phyloP scores from a whole-genome alignment of 768 basidiomycete genomes.

The Leucocoprinus sp. region DNA sequence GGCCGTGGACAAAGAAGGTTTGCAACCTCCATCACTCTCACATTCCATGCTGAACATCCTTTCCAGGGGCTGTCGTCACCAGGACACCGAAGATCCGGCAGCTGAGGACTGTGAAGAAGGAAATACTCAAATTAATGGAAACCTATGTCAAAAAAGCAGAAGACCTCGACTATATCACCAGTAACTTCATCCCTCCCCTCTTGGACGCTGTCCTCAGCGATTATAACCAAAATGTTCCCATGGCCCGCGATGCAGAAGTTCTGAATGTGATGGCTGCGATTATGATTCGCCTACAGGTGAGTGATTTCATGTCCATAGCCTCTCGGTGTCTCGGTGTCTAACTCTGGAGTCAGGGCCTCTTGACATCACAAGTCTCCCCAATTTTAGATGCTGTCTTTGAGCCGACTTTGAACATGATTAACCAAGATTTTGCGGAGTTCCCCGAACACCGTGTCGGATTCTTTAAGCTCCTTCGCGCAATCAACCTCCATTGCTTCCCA shows the following conservation, averaged over 20 bases:
- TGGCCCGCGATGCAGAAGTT: slow-evolving; percentile 93
- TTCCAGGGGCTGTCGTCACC: slow-evolving; percentile 77
- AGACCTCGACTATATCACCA: slow-evolving; percentile 88
- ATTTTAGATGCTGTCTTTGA: slow-evolving; percentile 97
- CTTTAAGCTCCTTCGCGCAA: slow-evolving; percentile 90
- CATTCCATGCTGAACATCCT: slow-evolving; percentile 8
- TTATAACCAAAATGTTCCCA: slow-evolving; percentile 89
- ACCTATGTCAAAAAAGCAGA: slow-evolving; percentile 97
- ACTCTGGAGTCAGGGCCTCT: slow-evolving; percentile 46
- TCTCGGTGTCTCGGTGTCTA: slow-evolving; percentile 5
- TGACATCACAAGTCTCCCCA: slow-evolving; percentile 91
- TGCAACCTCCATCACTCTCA: slow-evolving; percentile 11
- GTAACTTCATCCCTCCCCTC: slow-evolving; percentile 87
- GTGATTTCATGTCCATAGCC: slow-evolving; percentile 21
- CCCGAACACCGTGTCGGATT: slow-evolving; percentile 97
- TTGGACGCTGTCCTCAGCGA: slow-evolving; percentile 97
- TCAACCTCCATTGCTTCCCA: slow-evolving; percentile 92
- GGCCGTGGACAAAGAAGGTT: slow-evolving; percentile 80
- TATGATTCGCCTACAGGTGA: slow-evolving; percentile 77
- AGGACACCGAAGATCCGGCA: slow-evolving; percentile 96
- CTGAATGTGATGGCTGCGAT: slow-evolving; percentile 97
- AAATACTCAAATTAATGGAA: slow-evolving; percentile 94
- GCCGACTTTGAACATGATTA: slow-evolving; percentile 96
- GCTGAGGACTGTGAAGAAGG: slow-evolving; percentile 95
- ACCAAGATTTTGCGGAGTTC: slow-evolving; percentile 98